phyloP scores from a whole-genome alignment of 2,329 filamentous ascomycete genomes.

The Aspergillus arachidicola region DNA sequence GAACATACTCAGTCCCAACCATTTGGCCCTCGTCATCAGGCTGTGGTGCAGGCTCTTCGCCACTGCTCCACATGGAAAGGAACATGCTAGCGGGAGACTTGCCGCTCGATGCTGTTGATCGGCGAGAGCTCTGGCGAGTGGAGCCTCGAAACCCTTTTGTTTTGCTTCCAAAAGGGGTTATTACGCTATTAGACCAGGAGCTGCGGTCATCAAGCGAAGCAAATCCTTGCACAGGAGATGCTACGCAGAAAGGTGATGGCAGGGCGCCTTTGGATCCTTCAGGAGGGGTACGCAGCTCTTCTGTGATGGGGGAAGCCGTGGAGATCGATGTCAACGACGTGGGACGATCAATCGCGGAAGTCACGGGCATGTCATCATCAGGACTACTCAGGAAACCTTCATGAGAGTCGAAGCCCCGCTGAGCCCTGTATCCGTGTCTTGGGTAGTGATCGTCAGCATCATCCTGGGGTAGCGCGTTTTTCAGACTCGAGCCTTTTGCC shows the following conservation, averaged over 20 bases:
- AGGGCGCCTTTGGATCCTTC: conserved; percentile 38
- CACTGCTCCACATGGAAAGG: conserved; percentile 55
- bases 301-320: conserved; percentile 43
- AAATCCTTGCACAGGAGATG: conserved; percentile 40
- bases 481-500: conserved; percentile 37
- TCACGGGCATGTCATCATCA: conserved; percentile 26
- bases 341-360: conserved; percentile 37
- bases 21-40: conserved; percentile 70
- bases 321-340: conserved; percentile 49
- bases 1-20: conserved; percentile 67
- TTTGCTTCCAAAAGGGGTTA: conserved; percentile 39
- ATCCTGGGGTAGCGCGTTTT: conserved; percentile 40
- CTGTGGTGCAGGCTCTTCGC: conserved; percentile 47
- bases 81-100: conserved; percentile 63
- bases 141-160: conserved; percentile 38
- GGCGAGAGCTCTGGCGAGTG: conserved; percentile 44
- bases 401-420: conserved; percentile 32
- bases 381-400: conserved; percentile 23
- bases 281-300: conserved; percentile 46
- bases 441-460: conserved; percentile 24
- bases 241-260: conserved; percentile 41
- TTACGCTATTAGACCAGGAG: conserved; percentile 40
- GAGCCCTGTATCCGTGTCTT: conserved; percentile 23
- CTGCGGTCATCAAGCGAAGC: conserved; percentile 44
- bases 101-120: conserved; percentile 53